Evolutionary conservation across 2,329 filamentous ascomycete species (phyloP).

Genomic region (Didymella sp.): DNA sequence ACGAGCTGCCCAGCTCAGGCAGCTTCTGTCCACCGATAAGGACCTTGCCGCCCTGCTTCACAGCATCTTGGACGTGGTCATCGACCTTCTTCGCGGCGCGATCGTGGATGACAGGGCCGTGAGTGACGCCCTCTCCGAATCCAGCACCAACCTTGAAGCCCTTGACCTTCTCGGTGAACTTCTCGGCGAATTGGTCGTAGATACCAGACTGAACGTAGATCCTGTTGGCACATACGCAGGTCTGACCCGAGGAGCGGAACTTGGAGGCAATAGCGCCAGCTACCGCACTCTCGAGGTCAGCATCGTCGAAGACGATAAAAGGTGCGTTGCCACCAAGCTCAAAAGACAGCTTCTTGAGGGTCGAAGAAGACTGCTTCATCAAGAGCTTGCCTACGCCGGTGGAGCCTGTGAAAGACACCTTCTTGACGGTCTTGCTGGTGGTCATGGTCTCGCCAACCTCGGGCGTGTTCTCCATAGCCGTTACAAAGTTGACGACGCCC

Average conservation of each 20-base stretch:
- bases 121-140: slow-evolving; percentile 73
- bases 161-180: slow-evolving; percentile 74
- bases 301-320: slow-evolving; percentile 96
- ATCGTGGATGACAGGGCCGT: slow-evolving; percentile 85
- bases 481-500: slow-evolving; percentile 90
- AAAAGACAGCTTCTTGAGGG: slow-evolving; percentile 85
- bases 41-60: slow-evolving; percentile 44
- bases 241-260: slow-evolving; percentile 94
- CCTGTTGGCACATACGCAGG: slow-evolving; percentile 81
- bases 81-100: slow-evolving; percentile 63
- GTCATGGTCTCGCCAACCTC: slow-evolving; percentile 80
- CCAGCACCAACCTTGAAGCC: slow-evolving; percentile 78
- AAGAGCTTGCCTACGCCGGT: slow-evolving; percentile 74
- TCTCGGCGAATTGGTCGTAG: slow-evolving; percentile 75
- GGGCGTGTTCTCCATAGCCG: slow-evolving; percentile 77
- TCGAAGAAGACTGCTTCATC: slow-evolving; percentile 87
- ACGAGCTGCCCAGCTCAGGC: slow-evolving; percentile 79
- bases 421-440: slow-evolving; percentile 77
- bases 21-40: slow-evolving; percentile 68
- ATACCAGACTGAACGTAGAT: slow-evolving; percentile 80
- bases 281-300: slow-evolving; percentile 85
- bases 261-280: slow-evolving; percentile 84
- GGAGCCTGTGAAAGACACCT: slow-evolving; percentile 90
- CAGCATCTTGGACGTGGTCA: slow-evolving; percentile 46
- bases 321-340: slow-evolving; percentile 95